These are phyloP conservation scores for Parsonsia alboflavescens DNA, from an alignment of 257 asterid genomes.

Conservation along the genomic window DNA sequence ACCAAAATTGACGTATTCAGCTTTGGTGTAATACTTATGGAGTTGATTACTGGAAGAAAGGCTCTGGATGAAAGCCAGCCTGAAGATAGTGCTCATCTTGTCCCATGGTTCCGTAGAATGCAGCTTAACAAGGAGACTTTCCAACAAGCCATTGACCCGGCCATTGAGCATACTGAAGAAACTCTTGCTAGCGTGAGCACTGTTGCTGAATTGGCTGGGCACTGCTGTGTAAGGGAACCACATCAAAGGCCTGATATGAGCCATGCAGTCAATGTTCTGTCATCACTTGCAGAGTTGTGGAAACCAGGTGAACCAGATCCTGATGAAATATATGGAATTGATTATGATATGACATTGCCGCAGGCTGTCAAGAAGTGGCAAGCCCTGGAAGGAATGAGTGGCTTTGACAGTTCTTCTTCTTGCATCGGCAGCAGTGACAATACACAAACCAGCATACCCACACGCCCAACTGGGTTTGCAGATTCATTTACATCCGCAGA, in stretches of 20 bases:
- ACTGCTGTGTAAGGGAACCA: slow-evolving; percentile 76
- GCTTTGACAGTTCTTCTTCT: slow-evolving; percentile 43
- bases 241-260: slow-evolving; percentile 84
- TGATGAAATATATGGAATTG: slow-evolving; percentile 62
- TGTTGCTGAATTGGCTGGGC: slow-evolving; percentile 80
- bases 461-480: slow-evolving; percentile 71
- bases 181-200: slow-evolving; percentile 52
- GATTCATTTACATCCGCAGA: slow-evolving; percentile 66
- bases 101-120: slow-evolving; percentile 75
- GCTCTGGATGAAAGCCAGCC: slow-evolving; percentile 56
- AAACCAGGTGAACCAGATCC: slow-evolving; percentile 72
- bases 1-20: slow-evolving; percentile 76
- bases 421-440: slow-evolving; percentile 52
- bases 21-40: slow-evolving; percentile 87
- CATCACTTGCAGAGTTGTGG: slow-evolving; percentile 80
- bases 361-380: slow-evolving; percentile 91
- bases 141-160: slow-evolving; percentile 54
- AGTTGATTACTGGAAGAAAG: slow-evolving; percentile 65
- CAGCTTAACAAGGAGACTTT: slow-evolving; percentile 48
- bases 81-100: slow-evolving; percentile 66
- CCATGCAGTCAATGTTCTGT: slow-evolving; percentile 71
- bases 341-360: slow-evolving; percentile 71
- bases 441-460: slow-evolving; percentile 70
- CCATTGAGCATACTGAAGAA: slow-evolving; percentile 48
- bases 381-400: slow-evolving; percentile 67